Evolutionary conservation across 495 filamentous ascomycete genomes (phyloP).

Genomic region (Apiosordaria backusii): DNA sequence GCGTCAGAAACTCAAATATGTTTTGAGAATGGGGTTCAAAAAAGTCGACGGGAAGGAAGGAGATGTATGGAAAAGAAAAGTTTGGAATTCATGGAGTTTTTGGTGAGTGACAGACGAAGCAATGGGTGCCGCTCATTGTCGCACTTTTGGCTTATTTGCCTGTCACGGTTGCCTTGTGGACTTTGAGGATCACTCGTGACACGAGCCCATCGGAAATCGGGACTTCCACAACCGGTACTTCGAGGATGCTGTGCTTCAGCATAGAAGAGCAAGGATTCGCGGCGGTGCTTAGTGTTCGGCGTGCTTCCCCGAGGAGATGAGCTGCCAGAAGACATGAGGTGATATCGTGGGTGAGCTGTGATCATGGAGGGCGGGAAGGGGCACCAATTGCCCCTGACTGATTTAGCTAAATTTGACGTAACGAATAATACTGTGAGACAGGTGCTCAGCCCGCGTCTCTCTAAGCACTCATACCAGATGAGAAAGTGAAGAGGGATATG

Average conservation of each 20-base stretch:
- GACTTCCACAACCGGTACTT: not conserved
- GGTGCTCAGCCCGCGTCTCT: not conserved
- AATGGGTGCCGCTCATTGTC: not conserved
- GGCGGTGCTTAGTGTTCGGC: not conserved
- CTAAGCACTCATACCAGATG: not conserved
- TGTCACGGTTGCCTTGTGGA: not conserved
- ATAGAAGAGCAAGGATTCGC: not conserved
- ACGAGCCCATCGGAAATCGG: not conserved
- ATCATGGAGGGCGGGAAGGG: slow-evolving; percentile 1
- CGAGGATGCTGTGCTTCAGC: not conserved
- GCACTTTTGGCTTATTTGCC: too few species aligned
- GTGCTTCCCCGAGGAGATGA: not conserved
- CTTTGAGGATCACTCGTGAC: not conserved
- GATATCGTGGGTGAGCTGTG: not conserved
- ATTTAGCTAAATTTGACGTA: slow-evolving; percentile 9
- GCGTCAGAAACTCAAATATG: not conserved
- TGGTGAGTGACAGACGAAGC: not conserved
- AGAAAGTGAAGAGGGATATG: not conserved
- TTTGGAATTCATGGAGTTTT: not conserved
- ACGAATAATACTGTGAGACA: slow-evolving; percentile 2
- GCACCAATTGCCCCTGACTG: slow-evolving; percentile 1
- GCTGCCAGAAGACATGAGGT: not conserved
- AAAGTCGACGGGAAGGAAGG: not conserved
- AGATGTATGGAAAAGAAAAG: not conserved
- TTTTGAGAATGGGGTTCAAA: not conserved